Percentiles rank a stretch among this genome's conserved stretches.
Conservation (phyloP, 106 monocot genomes). For the Triglochin maritima region DNA sequence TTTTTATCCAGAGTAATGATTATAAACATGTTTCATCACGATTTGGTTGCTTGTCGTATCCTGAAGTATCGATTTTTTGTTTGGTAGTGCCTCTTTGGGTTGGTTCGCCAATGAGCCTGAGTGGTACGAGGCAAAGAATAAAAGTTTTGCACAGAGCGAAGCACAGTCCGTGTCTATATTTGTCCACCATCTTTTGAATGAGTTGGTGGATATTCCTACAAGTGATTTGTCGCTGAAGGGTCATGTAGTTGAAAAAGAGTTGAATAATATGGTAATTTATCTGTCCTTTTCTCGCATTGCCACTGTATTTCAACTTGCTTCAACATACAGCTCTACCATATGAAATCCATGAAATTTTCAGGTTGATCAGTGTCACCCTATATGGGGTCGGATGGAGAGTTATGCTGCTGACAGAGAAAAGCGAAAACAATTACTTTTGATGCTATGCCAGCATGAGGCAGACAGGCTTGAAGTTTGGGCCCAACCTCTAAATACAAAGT, state of each 20-base stretch:
- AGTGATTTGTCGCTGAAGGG: conserved; percentile 49
- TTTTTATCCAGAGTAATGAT: too few relatives aligned
- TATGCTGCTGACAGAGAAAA: conserved; percentile 68
- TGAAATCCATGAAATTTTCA: conserved; percentile 9
- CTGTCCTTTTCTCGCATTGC: neutral
- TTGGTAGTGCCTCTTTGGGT: conserved; percentile 67
- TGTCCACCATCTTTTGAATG: conserved; percentile 69
- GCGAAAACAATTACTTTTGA: conserved; percentile 69
- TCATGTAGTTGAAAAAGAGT: conserved; percentile 37
- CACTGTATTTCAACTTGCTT: neutral
- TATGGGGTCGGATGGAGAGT: conserved; percentile 85
- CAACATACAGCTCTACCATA: neutral
- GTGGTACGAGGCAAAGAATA: conserved; percentile 85
- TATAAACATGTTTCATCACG: neutral
- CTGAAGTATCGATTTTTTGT: neutral
- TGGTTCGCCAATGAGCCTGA: conserved; percentile 93
- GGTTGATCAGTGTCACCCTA: conserved; percentile 62
- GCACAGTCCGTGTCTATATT: conserved; percentile 89
- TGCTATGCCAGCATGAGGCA: conserved; percentile 91
- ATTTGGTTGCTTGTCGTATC: neutral
- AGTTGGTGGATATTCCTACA: conserved; percentile 25
- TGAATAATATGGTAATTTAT: conserved; percentile 35
- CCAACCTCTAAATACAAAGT: conserved; percentile 84
- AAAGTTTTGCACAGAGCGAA: conserved; percentile 78
- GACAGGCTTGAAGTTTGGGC: conserved; percentile 99